These are phyloP conservation scores for Delphinella strobiligena DNA, from an alignment of 2,329 filamentous ascomycete species.

Conservation along the genomic window DNA sequence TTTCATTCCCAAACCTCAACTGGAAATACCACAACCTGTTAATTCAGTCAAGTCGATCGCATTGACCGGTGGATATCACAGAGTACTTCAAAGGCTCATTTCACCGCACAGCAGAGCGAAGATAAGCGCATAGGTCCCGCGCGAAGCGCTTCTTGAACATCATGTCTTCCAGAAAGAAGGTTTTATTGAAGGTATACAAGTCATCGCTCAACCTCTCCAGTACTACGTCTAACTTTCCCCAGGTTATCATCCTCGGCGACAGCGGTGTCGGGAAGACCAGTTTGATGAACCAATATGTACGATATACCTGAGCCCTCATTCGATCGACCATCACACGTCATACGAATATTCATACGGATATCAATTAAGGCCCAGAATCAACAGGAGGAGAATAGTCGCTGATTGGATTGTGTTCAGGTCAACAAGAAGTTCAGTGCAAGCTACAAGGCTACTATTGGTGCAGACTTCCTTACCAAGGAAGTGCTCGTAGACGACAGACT, in stretches of 20 bases:
- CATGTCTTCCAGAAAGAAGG: slow-evolving; percentile 28
- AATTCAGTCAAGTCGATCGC: no score
- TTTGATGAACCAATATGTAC: slow-evolving; percentile 99
- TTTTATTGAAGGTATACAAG: slow-evolving; percentile 23
- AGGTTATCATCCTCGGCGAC: slow-evolving; percentile 99
- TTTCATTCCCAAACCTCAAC: no score
- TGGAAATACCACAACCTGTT: no score
- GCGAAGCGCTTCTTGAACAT: slow-evolving; percentile 7
- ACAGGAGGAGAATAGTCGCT: slow-evolving; percentile 3
- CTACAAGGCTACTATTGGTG: slow-evolving; percentile 98
- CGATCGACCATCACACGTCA: not conserved
- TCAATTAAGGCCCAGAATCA: no score
- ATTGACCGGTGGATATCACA: no score
- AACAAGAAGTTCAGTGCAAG: slow-evolving; percentile 99
- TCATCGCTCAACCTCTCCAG: not conserved
- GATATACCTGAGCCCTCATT: slow-evolving; percentile 29
- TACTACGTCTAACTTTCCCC: slow-evolving; percentile 11
- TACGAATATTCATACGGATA: not conserved
- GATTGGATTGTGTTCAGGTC: slow-evolving; percentile 48
- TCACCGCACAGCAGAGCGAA: not conserved
- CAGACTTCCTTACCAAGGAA: slow-evolving; percentile 96
- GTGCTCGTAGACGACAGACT: slow-evolving; percentile 93
- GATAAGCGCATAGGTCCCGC: slow-evolving; percentile 1
- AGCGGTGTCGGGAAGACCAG: slow-evolving; percentile 99
- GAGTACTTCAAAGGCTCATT: no score